Base-by-base conservation (phyloP, 2,329 filamentous ascomycete species). In the Esteya vermicola region DNA sequence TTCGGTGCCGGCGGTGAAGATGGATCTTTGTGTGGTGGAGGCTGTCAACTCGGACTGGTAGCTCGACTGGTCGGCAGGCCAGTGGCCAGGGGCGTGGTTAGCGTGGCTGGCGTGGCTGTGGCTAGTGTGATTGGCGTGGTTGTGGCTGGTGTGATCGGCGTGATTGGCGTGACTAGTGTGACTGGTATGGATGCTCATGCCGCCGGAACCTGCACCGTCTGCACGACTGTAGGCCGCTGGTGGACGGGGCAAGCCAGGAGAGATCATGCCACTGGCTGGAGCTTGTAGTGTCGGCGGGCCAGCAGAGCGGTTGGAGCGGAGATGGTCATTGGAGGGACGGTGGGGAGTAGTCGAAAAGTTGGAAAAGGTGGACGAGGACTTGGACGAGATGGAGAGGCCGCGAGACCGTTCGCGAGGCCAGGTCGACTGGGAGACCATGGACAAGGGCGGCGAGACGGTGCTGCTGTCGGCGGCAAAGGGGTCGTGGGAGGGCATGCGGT, bases 1-100 rank as follows among this genome's bases (percentile, higher is more conserved):
- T 53, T 89, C 84, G 1, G 85, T 93, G n/a, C 78, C 75, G 6
- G 49, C 45, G 2, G 56, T 55, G 27, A 54, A 57, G 10, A 54
- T 49, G 3, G 69, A 72, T 20, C 80, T 86, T 25, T 68, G 69
- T 21, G 63, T 61, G 6, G 70, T 70, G 4, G 70, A 74, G 27
- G 63, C 55, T 16, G 70, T 70, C 38, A 68, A 55, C 45, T 75
- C 70, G 13, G 72, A 74, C 41, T 70, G 67, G 50, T 66, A 70
- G 55, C 70, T 75, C 1, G 67, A 69, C 27, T 71, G 64, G 40
- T 61, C 64, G 43, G 60, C 59, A 45, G 69, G 51, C 57, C 70
- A 72, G 28, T 65, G 67, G 25, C 63, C 42, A 57, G 51, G 51
- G 53, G 42, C 45, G 3, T 43, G 36, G 30, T 10, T 22, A 26